phyloP scores from a whole-genome alignment of 345 rosid species.

The Cardamine chenopodiifolia region DNA sequence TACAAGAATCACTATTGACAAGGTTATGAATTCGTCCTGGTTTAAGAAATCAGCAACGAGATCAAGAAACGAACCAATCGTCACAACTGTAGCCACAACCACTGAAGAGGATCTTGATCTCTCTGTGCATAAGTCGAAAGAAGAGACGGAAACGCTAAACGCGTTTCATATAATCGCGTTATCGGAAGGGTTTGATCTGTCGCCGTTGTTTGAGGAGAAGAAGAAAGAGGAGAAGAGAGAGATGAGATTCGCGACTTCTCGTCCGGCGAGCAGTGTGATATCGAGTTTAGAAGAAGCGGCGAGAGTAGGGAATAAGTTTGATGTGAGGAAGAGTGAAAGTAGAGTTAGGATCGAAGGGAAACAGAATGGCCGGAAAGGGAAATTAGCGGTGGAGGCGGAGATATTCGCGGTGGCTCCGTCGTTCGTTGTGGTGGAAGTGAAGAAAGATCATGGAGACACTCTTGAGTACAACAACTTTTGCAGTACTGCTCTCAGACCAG shows the following conservation, averaged over 20 bases:
- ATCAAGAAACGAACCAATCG: constrained; percentile 15
- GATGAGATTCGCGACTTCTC: constrained; percentile 79
- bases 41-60: constrained; percentile 59
- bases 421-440: constrained; percentile 82
- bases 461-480: constrained; percentile 90
- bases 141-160: constrained; percentile 64
- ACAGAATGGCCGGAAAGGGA: constrained; percentile 86
- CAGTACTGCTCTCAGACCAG: constrained; percentile 80
- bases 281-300: constrained; percentile 81
- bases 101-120: constrained; percentile 32
- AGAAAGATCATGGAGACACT: constrained; percentile 86
- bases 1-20: constrained; percentile 54
- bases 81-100: constrained; percentile 20
- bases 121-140: constrained; percentile 37
- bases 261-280: constrained; percentile 82
- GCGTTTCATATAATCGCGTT: constrained; percentile 89
- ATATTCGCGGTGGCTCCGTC: constrained; percentile 78
- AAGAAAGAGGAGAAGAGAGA: constrained; percentile 79
- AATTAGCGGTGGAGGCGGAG: constrained; percentile 73
- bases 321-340: constrained; percentile 71
- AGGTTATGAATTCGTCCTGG: constrained; percentile 81
- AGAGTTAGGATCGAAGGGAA: constrained; percentile 73
- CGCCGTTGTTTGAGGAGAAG: constrained; percentile 86
- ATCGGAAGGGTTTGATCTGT: constrained; percentile 85
- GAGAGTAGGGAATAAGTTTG: constrained; percentile 58